These are phyloP conservation scores for Fusarium vanettenii DNA, from an alignment of 2,329 filamentous ascomycete species.

Conservation along the genomic window DNA sequence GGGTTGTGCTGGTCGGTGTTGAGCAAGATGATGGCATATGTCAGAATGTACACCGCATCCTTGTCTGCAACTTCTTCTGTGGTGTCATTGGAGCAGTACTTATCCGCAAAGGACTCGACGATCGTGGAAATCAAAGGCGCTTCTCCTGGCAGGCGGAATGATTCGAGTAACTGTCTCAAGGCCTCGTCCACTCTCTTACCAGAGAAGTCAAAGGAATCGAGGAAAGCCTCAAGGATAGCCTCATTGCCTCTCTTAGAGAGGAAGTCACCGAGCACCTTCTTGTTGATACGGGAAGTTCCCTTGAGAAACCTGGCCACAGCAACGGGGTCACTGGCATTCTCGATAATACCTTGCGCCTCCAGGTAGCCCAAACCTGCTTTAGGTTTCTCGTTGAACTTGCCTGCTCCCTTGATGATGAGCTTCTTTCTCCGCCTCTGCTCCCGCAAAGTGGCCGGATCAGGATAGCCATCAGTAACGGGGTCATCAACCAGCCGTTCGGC, in stretches of 20 bases:
- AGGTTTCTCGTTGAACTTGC: conserved; percentile 95
- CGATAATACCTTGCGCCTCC: conserved; percentile 86
- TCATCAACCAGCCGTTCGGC: conserved; percentile 84
- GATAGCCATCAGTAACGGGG: conserved; percentile 72
- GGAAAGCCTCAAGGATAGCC: conserved; percentile 83
- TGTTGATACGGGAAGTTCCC: conserved; percentile 88
- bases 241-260: conserved; percentile 93
- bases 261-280: conserved; percentile 91
- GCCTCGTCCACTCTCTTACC: conserved; percentile 92
- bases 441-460: conserved; percentile 72
- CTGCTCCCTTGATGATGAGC: conserved; percentile 86
- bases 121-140: conserved; percentile 93
- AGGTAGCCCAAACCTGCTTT: conserved; percentile 90
- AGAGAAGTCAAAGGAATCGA: conserved; percentile 88
- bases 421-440: conserved; percentile 84
- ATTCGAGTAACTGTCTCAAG: conserved; percentile 84
- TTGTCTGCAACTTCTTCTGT: conserved; percentile 83
- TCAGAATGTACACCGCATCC: conserved; percentile 89
- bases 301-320: conserved; percentile 88
- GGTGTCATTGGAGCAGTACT: conserved; percentile 78
- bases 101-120: conserved; percentile 85
- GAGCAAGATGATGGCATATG: conserved; percentile 96
- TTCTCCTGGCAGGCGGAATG: conserved; percentile 94
- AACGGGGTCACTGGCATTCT: conserved; percentile 77
- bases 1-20: conserved; percentile 98